Evolutionary conservation across 148 eudicot genomes (phyloP).

Genomic region (Spergularia bocconei): DNA sequence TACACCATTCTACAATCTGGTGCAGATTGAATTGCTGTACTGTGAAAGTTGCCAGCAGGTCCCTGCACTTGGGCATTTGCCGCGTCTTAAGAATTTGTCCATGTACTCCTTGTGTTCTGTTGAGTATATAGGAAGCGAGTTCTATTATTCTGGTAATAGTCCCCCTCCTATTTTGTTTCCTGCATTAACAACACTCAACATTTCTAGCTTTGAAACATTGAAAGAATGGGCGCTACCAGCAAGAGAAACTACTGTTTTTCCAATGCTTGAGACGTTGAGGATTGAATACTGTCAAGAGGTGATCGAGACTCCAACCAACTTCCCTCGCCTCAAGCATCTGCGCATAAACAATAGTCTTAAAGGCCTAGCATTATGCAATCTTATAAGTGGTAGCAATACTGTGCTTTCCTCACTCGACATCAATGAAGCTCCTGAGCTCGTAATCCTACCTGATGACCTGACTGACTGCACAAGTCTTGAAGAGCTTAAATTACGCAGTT

Average conservation of each 20-base stretch:
- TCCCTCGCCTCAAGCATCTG: slow-evolving; percentile 24
- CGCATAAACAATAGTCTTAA: slow-evolving; percentile 9
- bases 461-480: slow-evolving; percentile 10
- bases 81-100: slow-evolving; percentile 20
- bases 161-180: slow-evolving; percentile 3
- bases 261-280: slow-evolving; percentile 22
- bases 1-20: slow-evolving; percentile 14
- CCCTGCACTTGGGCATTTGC: slow-evolving; percentile 22
- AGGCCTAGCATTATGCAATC: slow-evolving; percentile 16
- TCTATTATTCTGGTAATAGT: slow-evolving; percentile 15
- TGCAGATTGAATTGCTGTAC: slow-evolving; percentile 19
- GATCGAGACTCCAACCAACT: slow-evolving; percentile 15
- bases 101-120: slow-evolving; percentile 24
- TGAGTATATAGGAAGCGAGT: slow-evolving; percentile 11
- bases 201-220: slow-evolving; percentile 17
- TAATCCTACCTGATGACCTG: slow-evolving; percentile 12
- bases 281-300: slow-evolving; percentile 20
- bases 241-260: slow-evolving; percentile 5
- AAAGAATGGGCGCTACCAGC: slow-evolving; percentile 14
- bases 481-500: slow-evolving; percentile 6
- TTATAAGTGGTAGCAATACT: slow-evolving; percentile 7
- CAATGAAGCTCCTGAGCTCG: slow-evolving; percentile 12
- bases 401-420: slow-evolving; percentile 16
- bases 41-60: slow-evolving; percentile 17
- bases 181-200: slow-evolving; percentile 6